Percentiles rank a stretch among this genome's conserved stretches.
Evolutionary conservation across 768 basidiomycete species (phyloP).

Genomic region (Lactarius quietus): DNA sequence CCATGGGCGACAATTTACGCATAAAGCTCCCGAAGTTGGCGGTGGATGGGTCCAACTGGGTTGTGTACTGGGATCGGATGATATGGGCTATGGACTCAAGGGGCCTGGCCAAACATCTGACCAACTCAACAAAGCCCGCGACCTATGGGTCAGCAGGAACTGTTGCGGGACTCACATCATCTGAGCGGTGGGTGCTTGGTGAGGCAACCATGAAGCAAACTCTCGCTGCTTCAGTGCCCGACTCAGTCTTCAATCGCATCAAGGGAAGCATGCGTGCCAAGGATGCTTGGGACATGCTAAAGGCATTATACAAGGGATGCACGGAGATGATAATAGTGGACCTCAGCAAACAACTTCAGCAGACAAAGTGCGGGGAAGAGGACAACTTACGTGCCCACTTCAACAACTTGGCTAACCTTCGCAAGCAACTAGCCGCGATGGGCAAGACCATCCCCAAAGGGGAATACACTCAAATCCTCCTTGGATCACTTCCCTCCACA

Average conservation of each 20-base stretch:
- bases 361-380: constrained; percentile 31
- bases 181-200: not conserved
- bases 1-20: too few species aligned
- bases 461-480: constrained; percentile 36
- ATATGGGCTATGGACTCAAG: constrained; percentile 23
- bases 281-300: too few species aligned
- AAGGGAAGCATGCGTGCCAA: too few species aligned
- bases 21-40: too few species aligned
- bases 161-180: constrained; percentile 11
- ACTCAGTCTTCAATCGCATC: too few species aligned
- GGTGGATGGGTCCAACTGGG: constrained; percentile 34
- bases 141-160: constrained; percentile 24
- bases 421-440: constrained; percentile 34
- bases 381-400: constrained; percentile 32
- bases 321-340: constrained; percentile 33
- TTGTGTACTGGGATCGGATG: constrained; percentile 30
- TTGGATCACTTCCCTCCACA: constrained; percentile 35
- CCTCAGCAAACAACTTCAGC: constrained; percentile 30
- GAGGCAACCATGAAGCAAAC: not conserved
- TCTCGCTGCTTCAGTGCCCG: too few species aligned
- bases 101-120: constrained; percentile 29
- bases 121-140: not conserved
- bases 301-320: constrained; percentile 30
- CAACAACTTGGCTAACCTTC: constrained; percentile 32
- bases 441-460: too few species aligned